Percentiles rank a stretch among this genome's conserved stretches.
phyloP scores from a whole-genome alignment of 2,329 filamentous ascomycete genomes.

The Rosellinia necatrix region DNA sequence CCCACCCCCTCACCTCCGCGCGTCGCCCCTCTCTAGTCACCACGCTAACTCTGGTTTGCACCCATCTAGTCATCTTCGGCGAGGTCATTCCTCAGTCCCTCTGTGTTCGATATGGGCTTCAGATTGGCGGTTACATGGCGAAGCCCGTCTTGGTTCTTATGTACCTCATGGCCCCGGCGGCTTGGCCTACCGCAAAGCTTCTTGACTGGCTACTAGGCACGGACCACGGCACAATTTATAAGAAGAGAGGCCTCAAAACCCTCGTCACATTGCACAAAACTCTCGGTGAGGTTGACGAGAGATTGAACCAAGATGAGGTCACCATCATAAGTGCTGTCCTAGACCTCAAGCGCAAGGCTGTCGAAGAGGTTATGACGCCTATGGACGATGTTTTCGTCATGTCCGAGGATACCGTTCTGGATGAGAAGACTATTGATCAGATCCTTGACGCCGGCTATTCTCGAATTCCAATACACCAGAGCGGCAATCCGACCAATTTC shows the following conservation, averaged over 20 bases:
- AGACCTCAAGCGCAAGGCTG: slow-evolving; percentile 93
- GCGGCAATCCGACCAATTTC: slow-evolving; percentile 84
- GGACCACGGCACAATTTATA: slow-evolving; percentile 96
- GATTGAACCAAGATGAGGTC: slow-evolving; percentile 95
- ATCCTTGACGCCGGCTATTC: slow-evolving; percentile 95
- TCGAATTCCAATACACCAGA: slow-evolving; percentile 89
- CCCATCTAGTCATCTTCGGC: slow-evolving; percentile 90
- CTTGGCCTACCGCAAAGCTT: slow-evolving; percentile 94
- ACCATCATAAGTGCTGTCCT: slow-evolving; percentile 98
- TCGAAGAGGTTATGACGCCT: slow-evolving; percentile 96
- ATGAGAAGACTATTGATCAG: slow-evolving; percentile 91
- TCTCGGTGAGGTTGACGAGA: slow-evolving; percentile 81
- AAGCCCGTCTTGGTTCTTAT: slow-evolving; percentile 86
- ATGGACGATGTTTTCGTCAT: slow-evolving; percentile 98
- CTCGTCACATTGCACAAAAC: slow-evolving; percentile 94
- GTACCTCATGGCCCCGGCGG: slow-evolving; percentile 87
- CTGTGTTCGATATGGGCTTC: slow-evolving; percentile 93
- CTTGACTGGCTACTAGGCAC: slow-evolving; percentile 92
- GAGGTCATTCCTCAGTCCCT: slow-evolving; percentile 95
- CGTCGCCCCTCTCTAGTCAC: not conserved
- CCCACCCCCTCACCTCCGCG: not conserved
- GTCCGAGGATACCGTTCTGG: slow-evolving; percentile 90
- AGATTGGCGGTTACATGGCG: slow-evolving; percentile 92
- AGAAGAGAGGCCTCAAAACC: slow-evolving; percentile 96
- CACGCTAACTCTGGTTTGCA: slow-evolving; percentile 30